These are phyloP conservation scores for Papiliotrema laurentii DNA, from an alignment of 1,284 basidiomycete species.

Conservation along the genomic window DNA sequence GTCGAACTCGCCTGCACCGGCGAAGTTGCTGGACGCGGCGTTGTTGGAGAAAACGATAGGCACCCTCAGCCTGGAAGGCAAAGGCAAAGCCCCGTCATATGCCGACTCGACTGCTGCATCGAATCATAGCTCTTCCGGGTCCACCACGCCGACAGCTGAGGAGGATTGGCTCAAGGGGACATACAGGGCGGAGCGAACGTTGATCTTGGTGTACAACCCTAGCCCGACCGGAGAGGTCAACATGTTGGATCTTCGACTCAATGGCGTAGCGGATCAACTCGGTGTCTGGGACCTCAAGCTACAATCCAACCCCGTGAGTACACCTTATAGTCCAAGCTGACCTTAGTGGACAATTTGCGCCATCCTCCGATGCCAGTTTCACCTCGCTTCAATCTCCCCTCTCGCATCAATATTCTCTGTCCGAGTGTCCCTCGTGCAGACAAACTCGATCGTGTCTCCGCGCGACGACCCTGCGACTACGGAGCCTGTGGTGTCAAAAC, in stretches of 20 bases:
- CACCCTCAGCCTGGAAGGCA: not conserved
- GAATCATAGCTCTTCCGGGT: conserved; percentile 19
- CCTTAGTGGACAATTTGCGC: conserved; percentile 19
- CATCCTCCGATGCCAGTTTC: conserved; percentile 8
- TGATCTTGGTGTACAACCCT: conserved; percentile 20
- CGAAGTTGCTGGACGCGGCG: not conserved
- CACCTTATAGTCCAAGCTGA: not conserved
- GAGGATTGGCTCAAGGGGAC: conserved; percentile 6
- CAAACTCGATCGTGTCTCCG: conserved; percentile 17
- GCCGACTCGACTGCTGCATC: conserved; percentile 44
- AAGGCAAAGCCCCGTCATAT: not conserved
- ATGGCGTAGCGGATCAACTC: conserved; percentile 10
- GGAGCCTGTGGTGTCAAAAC: conserved; percentile 9
- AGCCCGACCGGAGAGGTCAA: conserved; percentile 14
- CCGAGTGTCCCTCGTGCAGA: conserved; percentile 17
- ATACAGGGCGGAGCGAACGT: conserved; percentile 4
- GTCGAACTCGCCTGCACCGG: not conserved
- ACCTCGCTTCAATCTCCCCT: conserved; percentile 7
- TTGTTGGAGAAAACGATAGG: not conserved
- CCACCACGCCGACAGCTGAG: not conserved
- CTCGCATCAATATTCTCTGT: conserved; percentile 14
- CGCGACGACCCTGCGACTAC: conserved; percentile 11
- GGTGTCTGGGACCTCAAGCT: conserved; percentile 17
- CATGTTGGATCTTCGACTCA: conserved; percentile 12
- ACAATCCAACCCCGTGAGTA: conserved; percentile 16